These are phyloP conservation scores for Chrysosporium queenslandicum DNA, from an alignment of 2,329 filamentous ascomycete species.

Conservation along the genomic window DNA sequence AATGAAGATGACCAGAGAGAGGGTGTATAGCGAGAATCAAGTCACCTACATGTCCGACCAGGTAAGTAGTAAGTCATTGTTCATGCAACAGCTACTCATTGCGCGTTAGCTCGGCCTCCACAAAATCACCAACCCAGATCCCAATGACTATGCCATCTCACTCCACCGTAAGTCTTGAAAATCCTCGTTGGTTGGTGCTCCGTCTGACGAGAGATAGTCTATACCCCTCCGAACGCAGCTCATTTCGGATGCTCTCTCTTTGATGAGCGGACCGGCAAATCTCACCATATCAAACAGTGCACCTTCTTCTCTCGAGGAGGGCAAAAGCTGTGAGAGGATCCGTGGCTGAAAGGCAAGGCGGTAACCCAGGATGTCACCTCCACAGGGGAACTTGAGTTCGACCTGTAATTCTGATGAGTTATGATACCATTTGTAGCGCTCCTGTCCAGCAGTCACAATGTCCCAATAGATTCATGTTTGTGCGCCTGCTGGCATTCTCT, in stretches of 20 bases:
- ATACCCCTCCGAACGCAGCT: conserved; percentile 82
- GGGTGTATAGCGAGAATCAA: conserved; percentile 56
- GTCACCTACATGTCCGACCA: conserved; percentile 87
- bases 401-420: conserved; percentile 7
- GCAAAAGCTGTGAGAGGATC: conserved; percentile 22
- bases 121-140: conserved; percentile 64
- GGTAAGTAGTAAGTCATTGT: conserved; percentile 23
- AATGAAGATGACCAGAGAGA: conserved; percentile 57
- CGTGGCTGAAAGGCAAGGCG: neutral
- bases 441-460: neutral
- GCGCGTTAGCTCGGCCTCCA: conserved; percentile 62
- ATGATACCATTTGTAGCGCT: conserved; percentile 9
- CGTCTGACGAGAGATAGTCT: conserved; percentile 41
- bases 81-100: neutral
- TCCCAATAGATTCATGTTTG: neutral
- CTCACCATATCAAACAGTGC: conserved; percentile 59
- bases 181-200: neutral
- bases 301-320: conserved; percentile 58
- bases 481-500: neutral
- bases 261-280: conserved; percentile 63
- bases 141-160: conserved; percentile 66
- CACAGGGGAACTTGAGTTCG: neutral
- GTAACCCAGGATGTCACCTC: neutral
- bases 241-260: conserved; percentile 74
- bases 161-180: conserved; percentile 53